Conservation (phyloP, 1,284 basidiomycete species). For the Peniophora sp. region DNA sequence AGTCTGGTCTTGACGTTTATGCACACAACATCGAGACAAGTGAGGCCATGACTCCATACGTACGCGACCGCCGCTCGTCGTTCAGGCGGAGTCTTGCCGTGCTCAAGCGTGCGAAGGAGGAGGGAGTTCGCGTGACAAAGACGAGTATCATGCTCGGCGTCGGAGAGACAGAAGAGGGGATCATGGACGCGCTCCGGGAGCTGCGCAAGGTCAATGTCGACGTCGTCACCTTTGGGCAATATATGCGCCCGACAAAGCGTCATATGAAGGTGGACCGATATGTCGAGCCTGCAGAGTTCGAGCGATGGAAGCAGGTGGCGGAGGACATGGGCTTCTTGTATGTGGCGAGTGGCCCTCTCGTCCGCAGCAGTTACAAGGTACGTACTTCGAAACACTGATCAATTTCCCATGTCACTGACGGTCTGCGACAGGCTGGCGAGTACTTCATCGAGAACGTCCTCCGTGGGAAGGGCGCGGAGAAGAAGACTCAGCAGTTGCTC, state of each 20-base stretch:
- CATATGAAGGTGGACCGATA: slow-evolving; percentile 99
- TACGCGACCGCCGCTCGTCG: slow-evolving; percentile 90
- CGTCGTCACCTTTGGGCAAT: slow-evolving; percentile 99
- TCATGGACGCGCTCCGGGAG: slow-evolving; percentile 81
- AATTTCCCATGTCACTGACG: no score
- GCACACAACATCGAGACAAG: slow-evolving; percentile 98
- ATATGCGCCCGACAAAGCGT: slow-evolving; percentile 98
- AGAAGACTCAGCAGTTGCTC: slow-evolving; percentile 28
- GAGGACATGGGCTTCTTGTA: slow-evolving; percentile 96
- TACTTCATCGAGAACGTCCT: slow-evolving; percentile 90
- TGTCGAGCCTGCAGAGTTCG: slow-evolving; percentile 90
- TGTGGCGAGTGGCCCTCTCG: slow-evolving; percentile 93
- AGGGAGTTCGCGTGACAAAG: slow-evolving; percentile 88
- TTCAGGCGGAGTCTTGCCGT: slow-evolving; percentile 89
- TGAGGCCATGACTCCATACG: slow-evolving; percentile 88
- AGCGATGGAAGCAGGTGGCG: slow-evolving; percentile 84
- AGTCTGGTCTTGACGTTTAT: slow-evolving; percentile 93
- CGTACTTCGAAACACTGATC: no score
- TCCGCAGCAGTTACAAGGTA: slow-evolving; percentile 96
- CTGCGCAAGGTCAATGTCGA: slow-evolving; percentile 86
- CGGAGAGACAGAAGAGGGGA: slow-evolving; percentile 83
- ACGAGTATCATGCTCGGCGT: slow-evolving; percentile 99
- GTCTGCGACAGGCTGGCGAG: slow-evolving; percentile 82
- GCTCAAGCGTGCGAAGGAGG: slow-evolving; percentile 74
- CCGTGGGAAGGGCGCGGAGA: slow-evolving; percentile 45